Conservation (phyloP, 1,284 basidiomycete genomes). For the Jaminaea rosea region DNA sequence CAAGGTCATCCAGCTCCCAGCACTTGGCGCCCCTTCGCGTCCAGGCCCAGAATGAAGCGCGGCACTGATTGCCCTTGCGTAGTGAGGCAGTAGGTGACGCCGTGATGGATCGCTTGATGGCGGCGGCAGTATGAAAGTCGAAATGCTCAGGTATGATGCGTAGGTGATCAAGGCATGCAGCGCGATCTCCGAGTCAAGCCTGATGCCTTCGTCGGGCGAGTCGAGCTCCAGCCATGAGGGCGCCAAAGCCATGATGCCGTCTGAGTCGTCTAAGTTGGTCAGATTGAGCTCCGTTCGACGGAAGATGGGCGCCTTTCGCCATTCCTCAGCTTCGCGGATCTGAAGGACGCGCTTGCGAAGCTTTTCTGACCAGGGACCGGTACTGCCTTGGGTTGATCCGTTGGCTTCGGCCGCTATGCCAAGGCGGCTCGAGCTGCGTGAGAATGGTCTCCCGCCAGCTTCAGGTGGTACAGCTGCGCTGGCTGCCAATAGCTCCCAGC, state of each 20-base stretch:
- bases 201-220: conserved; percentile 81
- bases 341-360: conserved; percentile 9
- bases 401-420: too few relatives aligned
- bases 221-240: conserved; percentile 95
- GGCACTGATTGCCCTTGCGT: conserved; percentile 68
- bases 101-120: conserved; percentile 58
- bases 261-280: conserved; percentile 75
- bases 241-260: conserved; percentile 64
- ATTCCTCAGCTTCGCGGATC: conserved; percentile 65
- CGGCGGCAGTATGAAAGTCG: conserved; percentile 76
- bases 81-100: conserved; percentile 73
- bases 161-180: conserved; percentile 56
- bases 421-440: conserved; percentile 33
- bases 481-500: conserved; percentile 13
- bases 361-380: conserved; percentile 9
- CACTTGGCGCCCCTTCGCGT: conserved; percentile 23
- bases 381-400: background rate
- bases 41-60: conserved; percentile 22
- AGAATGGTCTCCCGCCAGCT: conserved; percentile 7
- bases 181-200: conserved; percentile 81
- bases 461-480: background rate
- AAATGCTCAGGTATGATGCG: conserved; percentile 80
- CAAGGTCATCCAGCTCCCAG: conserved; percentile 30
- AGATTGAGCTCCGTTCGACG: conserved; percentile 77
- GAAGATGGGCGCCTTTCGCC: conserved; percentile 76